A percentile compares a stretch with the other conserved stretches of the same genome.
These are phyloP conservation scores for Phaffomyces thermotolerans DNA, from an alignment of 805 yeast genomes.

Conservation along the genomic window DNA sequence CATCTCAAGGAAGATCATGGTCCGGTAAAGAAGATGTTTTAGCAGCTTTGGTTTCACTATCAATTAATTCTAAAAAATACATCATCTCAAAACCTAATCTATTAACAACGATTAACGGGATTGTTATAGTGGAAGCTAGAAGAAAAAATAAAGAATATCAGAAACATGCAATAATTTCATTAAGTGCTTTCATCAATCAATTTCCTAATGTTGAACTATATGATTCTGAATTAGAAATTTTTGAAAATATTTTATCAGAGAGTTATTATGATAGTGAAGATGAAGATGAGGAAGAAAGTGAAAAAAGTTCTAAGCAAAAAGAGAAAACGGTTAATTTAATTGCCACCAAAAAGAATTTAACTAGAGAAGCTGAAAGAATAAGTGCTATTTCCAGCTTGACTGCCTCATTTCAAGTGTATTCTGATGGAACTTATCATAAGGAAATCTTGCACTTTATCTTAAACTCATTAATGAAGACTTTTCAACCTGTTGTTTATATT, in stretches of 20 bases:
- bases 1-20: conserved; percentile 79
- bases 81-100: conserved; percentile 27
- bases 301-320: conserved; percentile 21
- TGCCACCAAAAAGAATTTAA: conserved; percentile 36
- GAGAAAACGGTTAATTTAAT: conserved; percentile 26
- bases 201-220: conserved; percentile 29
- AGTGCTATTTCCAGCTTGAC: conserved; percentile 31
- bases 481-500: conserved; percentile 20
- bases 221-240: conserved; percentile 27
- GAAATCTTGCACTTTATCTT: conserved; percentile 26
- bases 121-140: conserved; percentile 52
- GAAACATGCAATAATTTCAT: conserved; percentile 41
- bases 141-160: conserved; percentile 63
- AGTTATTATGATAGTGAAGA: conserved; percentile 34
- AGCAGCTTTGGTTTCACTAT: conserved; percentile 57
- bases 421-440: conserved; percentile 14
- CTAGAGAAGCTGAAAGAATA: conserved; percentile 42
- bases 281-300: conserved; percentile 32
- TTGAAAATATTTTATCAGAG: conserved; percentile 29
- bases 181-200: conserved; percentile 42
- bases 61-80: conserved; percentile 37
- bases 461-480: conserved; percentile 23
- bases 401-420: conserved; percentile 24
- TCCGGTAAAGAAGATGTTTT: conserved; percentile 75
- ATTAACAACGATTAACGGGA: conserved; percentile 32